Evolutionary conservation across 2,329 filamentous ascomycete genomes (phyloP), one percentile per base, ranked within the genome.

Genomic region (Fusarium dlaminii): DNA sequence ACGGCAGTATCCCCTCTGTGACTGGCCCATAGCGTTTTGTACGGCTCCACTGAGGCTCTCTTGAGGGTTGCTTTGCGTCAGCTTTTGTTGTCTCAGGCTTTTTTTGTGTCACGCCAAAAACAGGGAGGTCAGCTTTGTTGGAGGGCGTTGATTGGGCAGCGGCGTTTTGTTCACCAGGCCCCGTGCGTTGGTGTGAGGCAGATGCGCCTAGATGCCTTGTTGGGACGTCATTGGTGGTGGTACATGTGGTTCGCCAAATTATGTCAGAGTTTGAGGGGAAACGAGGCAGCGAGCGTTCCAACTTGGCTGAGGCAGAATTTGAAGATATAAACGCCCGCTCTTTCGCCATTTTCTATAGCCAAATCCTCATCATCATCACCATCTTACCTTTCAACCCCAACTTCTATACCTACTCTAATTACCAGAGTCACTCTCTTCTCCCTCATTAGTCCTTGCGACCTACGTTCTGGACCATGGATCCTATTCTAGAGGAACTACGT

Each of bases 401-500:
- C 10, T 22, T 22, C 13, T 4, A 8, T 22, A 40, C 4, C 39
- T 20, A 20, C 39, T 37, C 4, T 5, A 5, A n/a, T 9, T 14
- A 15, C 39, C 22, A n/a, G 22, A n/a, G 12, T 42, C 22, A n/a
- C 4, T 1, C 10, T 8, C 8, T 43, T 24, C n/a, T 27, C 2
- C 7, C 17, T 20, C 12, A 20, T 45, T 24, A 5, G 3, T 27
- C 12, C 12, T 45, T 4, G 12, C 8, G 3, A 27, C 24, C 8
- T 13, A 13, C 5, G 2, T 20, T 27, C 5, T 9, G 17, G 5
- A 14, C 17, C 24, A 45, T 45, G 43, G 43, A 45, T 27, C 8
- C 12, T 9, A 6, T 4, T 9, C 12, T 27, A 0, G 8, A 4
- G 12, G 43, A 45, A 4, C 12, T 27, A 6, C 24, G 3, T 14